phyloP scores from a whole-genome alignment of 169 alveolate species.

The Cryptosporidium andersoni region DNA sequence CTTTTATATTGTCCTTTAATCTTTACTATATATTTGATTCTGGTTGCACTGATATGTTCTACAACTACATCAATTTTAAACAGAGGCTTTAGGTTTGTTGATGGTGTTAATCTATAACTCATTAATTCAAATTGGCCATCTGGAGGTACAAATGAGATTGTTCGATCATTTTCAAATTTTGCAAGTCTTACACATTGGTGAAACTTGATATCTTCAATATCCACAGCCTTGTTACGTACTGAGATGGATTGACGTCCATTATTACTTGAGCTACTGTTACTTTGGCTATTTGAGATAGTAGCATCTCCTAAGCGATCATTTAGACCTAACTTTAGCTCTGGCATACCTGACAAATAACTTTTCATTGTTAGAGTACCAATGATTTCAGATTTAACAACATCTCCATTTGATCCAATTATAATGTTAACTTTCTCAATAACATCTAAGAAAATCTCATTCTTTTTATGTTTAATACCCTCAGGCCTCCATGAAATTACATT shows the following conservation, averaged over 20 bases:
- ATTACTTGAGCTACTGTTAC: slow-evolving; percentile 5
- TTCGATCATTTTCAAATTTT: slow-evolving; percentile 94
- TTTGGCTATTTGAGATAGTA: slow-evolving; percentile 78
- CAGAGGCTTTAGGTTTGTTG: slow-evolving; percentile 92
- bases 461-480: slow-evolving; percentile 97
- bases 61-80: slow-evolving; percentile 94
- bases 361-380: slow-evolving; percentile 96
- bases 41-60: slow-evolving; percentile 88
- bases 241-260: slow-evolving; percentile 29
- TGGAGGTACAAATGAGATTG: slow-evolving; percentile 98
- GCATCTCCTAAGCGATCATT: slow-evolving; percentile 87
- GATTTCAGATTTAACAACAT: slow-evolving; percentile 93
- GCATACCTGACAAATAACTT: slow-evolving; percentile 98
- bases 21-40: slow-evolving; percentile 92
- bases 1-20: slow-evolving; percentile 91
- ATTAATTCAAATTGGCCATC: slow-evolving; percentile 99
- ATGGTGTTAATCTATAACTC: slow-evolving; percentile 93
- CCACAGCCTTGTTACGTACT: slow-evolving; percentile 87
- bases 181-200: slow-evolving; percentile 96
- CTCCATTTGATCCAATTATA: slow-evolving; percentile 83
- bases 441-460: slow-evolving; percentile 98
- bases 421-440: slow-evolving; percentile 97
- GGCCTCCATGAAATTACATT: slow-evolving; percentile 93
- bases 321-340: slow-evolving; percentile 96
- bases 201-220: slow-evolving; percentile 98